Conservation (phyloP, 2,329 filamentous ascomycete genomes). For the Coniochaeta ligniaria region DNA sequence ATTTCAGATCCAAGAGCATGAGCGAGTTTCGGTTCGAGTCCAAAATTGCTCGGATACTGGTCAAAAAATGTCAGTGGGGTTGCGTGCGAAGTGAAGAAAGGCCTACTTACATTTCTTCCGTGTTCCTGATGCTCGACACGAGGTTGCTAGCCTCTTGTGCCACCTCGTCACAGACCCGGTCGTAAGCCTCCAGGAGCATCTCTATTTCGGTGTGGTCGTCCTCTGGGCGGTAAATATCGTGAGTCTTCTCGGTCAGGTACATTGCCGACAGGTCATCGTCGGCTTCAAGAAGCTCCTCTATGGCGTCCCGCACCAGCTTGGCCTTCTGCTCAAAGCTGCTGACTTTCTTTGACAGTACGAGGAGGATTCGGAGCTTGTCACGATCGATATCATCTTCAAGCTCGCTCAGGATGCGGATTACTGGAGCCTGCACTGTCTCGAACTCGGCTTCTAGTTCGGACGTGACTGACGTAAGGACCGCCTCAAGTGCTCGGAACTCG, state of each 20-base stretch:
- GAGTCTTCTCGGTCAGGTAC: slow-evolving; percentile 85
- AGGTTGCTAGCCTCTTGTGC: slow-evolving; percentile 91
- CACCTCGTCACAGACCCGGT: slow-evolving; percentile 97
- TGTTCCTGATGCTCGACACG: slow-evolving; percentile 92
- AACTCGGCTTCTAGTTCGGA: slow-evolving; percentile 90
- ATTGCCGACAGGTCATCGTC: slow-evolving; percentile 92
- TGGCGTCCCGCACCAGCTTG: slow-evolving; percentile 84
- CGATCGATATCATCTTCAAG: slow-evolving; percentile 95
- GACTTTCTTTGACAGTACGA: slow-evolving; percentile 91
- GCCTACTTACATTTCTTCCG: slow-evolving; percentile 81
- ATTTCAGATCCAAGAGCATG: slow-evolving; percentile 95
- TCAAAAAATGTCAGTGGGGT: slow-evolving; percentile 11
- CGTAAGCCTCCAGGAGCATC: slow-evolving; percentile 93
- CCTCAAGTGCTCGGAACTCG: slow-evolving; percentile 92
- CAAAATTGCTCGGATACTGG: slow-evolving; percentile 86
- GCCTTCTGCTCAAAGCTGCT: slow-evolving; percentile 98
- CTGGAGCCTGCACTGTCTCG: slow-evolving; percentile 85
- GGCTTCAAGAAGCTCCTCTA: slow-evolving; percentile 90
- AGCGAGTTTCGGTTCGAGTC: slow-evolving; percentile 97
- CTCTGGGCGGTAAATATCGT: slow-evolving; percentile 17
- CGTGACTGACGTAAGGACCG: slow-evolving; percentile 89
- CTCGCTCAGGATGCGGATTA: slow-evolving; percentile 80
- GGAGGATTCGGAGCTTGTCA: slow-evolving; percentile 81
- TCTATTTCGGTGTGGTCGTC: slow-evolving; percentile 66
- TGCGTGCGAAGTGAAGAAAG: not conserved